A percentile compares a stretch with the other conserved stretches of the same genome.
Conservation (phyloP, 2,329 filamentous ascomycete genomes). For the Alternaria conjuncta region DNA sequence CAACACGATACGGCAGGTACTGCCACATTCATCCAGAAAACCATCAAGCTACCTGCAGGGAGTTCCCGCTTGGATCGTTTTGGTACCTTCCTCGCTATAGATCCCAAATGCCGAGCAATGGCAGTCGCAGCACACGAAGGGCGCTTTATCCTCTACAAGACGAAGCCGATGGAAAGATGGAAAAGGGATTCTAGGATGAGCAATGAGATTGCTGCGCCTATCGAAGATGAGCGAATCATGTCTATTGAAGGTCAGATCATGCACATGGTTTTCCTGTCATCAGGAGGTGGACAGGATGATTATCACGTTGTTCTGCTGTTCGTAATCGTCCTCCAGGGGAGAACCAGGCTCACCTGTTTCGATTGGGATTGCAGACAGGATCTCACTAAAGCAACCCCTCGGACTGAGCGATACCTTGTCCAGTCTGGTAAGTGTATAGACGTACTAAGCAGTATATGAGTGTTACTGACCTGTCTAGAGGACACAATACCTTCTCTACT, state of each 20-base stretch:
- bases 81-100: constrained; percentile 74
- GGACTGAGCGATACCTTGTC: constrained; percentile 35
- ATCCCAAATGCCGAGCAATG: constrained; percentile 70
- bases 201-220: constrained; percentile 60
- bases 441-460: not conserved
- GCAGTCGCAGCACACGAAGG: constrained; percentile 75
- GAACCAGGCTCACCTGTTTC: constrained; percentile 58
- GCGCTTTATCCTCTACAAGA: constrained; percentile 73
- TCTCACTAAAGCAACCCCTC: constrained; percentile 31
- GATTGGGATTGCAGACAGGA: constrained; percentile 60
- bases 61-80: constrained; percentile 61
- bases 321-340: constrained; percentile 54
- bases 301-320: constrained; percentile 78
- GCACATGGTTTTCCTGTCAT: constrained; percentile 85
- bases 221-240: constrained; percentile 60
- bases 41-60: constrained; percentile 65
- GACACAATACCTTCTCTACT: constrained; percentile 48
- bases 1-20: constrained; percentile 52
- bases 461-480: constrained; percentile 33
- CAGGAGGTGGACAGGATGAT: constrained; percentile 69
- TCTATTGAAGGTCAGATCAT: constrained; percentile 73
- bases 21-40: constrained; percentile 67
- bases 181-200: constrained; percentile 50
- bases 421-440: constrained; percentile 32
- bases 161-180: constrained; percentile 64